Percentiles rank a stretch among this genome's conserved stretches.
These are phyloP conservation scores for Argentina anserina DNA, from an alignment of 306 rosid species.

Conservation along the genomic window DNA sequence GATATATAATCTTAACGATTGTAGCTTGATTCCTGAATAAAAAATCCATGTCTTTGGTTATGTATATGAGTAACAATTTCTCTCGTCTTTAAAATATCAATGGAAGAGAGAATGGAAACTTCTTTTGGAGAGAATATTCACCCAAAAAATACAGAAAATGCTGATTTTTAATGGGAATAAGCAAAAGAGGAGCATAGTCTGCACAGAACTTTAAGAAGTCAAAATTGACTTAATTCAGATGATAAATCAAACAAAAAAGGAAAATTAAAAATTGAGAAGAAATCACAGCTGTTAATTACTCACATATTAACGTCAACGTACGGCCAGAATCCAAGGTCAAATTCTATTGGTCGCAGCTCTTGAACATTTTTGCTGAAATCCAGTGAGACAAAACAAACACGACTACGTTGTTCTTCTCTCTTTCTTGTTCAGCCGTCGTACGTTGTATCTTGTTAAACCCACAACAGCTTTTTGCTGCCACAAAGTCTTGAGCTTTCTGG, in stretches of 20 bases:
- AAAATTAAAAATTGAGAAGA: not conserved
- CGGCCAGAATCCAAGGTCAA: conserved; percentile 22
- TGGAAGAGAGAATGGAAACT: no score
- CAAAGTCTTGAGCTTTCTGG: not conserved
- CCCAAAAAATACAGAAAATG: not conserved
- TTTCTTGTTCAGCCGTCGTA: not conserved
- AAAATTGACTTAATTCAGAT: conserved; percentile 10
- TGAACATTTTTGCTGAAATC: not conserved
- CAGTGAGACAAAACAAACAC: not conserved
- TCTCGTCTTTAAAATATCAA: no score
- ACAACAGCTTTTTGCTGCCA: conserved; percentile 1
- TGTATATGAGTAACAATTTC: no score
- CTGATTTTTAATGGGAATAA: not conserved
- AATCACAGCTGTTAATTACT: conserved; percentile 14
- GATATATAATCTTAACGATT: no score
- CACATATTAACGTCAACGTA: not conserved
- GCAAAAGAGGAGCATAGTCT: not conserved
- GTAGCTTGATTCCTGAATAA: no score
- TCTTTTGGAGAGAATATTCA: not conserved
- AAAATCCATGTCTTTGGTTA: no score
- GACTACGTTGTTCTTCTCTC: not conserved
- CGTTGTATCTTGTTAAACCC: not conserved
- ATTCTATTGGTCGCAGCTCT: not conserved
- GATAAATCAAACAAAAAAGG: not conserved
- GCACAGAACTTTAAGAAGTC: not conserved